Base-by-base conservation (phyloP, 352 stramenopile species). In the Phytophthora pluvialis region DNA sequence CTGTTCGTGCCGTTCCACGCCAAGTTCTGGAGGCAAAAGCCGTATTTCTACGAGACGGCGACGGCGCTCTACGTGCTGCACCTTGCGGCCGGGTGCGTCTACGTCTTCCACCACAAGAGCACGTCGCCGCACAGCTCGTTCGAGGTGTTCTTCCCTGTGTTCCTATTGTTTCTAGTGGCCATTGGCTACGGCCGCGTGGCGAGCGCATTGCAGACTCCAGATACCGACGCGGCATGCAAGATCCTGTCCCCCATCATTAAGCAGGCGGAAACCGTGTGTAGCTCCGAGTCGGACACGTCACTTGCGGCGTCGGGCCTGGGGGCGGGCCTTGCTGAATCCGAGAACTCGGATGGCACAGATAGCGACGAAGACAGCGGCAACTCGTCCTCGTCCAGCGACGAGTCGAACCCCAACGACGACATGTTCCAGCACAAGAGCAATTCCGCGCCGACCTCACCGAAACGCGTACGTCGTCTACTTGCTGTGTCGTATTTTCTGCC, bases 141-240 rank as follows among this genome's bases (percentile, higher is more conserved):
- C 46, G 86, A 94, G 60, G 70, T 93, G 44, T 64, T 72, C 12
- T 89, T 89, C 15, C 86, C 86, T 0, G 42, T 91, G 21, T 67
- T 73, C 1, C 50, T 93, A 15, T 53, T 94, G 3, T 57, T 88
- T 38, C 57, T 94, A 2, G 79, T 92, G 11, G 81, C 86, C 10
- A 78, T 91, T 47, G 82, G 78, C n/a, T 94, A 94, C 55, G 84
- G 86, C 1, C 81, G 86, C 18, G 86, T 94, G 21, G 83, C 84
- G 1, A 90, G 84, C 45, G 87, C 81, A 38, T 70, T 94, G 12
- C 81, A 89, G 44, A 69, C 73, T 10, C 80, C 75, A 49, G 83
- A 92, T 29, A 69, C 70, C 0, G 81, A 93, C 9, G 70, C 69
- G 4, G 72, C 79, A 10, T 48, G 75, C 45, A 89, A 90, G 64